A percentile compares a stretch with the other conserved stretches of the same genome.
Conservation (phyloP, 352 stramenopile species). For the Globisporangium polare region DNA sequence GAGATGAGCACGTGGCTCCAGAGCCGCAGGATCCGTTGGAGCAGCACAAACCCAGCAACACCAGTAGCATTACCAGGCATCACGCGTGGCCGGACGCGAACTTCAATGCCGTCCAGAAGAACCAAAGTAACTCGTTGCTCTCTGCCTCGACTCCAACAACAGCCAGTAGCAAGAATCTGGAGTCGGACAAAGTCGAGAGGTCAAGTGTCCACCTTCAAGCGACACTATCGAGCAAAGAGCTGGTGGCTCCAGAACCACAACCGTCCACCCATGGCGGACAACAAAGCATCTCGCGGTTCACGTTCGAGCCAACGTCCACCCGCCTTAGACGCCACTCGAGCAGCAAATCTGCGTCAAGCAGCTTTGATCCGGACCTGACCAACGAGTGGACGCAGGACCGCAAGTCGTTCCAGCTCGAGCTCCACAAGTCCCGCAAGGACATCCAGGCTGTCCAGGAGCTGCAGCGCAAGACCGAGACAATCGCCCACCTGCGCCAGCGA, state of each 20-base stretch:
- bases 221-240: background rate
- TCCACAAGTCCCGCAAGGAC: conserved; percentile 40
- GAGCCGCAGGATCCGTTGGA: conserved; percentile 2
- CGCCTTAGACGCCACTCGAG: conserved; percentile 11
- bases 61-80: background rate
- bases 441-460: conserved; percentile 30
- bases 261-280: background rate
- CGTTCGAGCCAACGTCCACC: conserved; percentile 32
- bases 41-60: background rate
- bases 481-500: conserved; percentile 35
- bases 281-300: conserved; percentile 6
- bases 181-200: background rate
- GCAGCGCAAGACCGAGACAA: conserved; percentile 31
- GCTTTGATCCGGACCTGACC: conserved; percentile 3
- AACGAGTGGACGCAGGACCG: conserved; percentile 46
- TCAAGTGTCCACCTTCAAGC: background rate
- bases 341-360: background rate
- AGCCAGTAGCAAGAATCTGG: conserved; percentile 5
- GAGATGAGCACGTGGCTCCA: conserved; percentile 9
- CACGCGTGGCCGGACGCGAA: background rate
- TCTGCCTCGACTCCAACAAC: conserved; percentile 3
- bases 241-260: background rate
- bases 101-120: background rate
- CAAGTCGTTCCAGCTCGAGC: conserved; percentile 32
- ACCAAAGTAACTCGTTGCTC: background rate